These are phyloP conservation scores for Lachnellula hyalina DNA, from an alignment of 2,329 filamentous ascomycete species.

Conservation along the genomic window DNA sequence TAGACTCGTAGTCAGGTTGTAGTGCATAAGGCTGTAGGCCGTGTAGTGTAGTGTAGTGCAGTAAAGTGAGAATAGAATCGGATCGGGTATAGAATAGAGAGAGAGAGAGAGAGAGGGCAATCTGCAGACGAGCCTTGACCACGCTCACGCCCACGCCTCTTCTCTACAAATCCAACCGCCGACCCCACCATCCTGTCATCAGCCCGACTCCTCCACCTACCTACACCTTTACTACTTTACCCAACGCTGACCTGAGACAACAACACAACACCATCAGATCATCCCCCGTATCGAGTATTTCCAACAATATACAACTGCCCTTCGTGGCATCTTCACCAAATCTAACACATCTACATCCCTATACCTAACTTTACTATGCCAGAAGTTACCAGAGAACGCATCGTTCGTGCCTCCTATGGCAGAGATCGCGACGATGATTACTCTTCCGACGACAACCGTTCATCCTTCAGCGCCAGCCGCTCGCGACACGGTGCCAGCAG, in stretches of 20 bases:
- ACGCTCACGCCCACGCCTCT: neutral
- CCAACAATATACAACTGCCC: neutral
- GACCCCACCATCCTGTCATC: neutral
- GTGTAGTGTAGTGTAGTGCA: neutral
- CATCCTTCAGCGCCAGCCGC: conserved; percentile 8
- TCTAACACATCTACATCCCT: neutral
- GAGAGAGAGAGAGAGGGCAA: too few species aligned
- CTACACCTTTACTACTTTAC: neutral
- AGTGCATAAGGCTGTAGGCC: neutral
- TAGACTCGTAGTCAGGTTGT: neutral
- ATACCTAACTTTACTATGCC: conserved; percentile 16
- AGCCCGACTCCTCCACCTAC: neutral
- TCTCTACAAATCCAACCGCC: neutral
- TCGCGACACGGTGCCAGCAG: neutral
- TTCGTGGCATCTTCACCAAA: neutral
- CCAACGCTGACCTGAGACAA: neutral
- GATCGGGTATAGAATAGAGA: too few species aligned
- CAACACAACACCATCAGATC: neutral
- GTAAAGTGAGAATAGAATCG: too few species aligned
- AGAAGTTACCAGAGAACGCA: conserved; percentile 18
- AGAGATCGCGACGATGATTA: conserved; percentile 26
- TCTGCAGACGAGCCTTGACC: conserved; percentile 1
- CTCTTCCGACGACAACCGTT: conserved; percentile 29
- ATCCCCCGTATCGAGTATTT: neutral
- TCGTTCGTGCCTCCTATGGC: conserved; percentile 16